Evolutionary conservation across 495 filamentous ascomycete species (phyloP).

Genomic region (Umbilicaria muhlenbergii): DNA sequence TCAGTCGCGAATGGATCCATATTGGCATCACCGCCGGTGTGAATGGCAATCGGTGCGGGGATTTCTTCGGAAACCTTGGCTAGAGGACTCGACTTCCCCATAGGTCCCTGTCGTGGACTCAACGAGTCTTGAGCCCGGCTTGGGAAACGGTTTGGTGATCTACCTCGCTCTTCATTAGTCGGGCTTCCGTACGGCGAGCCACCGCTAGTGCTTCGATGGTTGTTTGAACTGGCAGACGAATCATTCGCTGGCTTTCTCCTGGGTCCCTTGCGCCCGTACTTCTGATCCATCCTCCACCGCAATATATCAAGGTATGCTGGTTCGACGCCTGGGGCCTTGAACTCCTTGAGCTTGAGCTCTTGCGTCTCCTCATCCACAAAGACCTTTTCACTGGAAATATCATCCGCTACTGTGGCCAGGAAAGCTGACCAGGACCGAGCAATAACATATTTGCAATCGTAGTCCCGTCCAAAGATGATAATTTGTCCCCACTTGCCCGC

Average conservation of each 20-base stretch:
- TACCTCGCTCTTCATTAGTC: constrained; percentile 29
- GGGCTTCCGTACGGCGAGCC: constrained; percentile 38
- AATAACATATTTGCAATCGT: constrained; percentile 95
- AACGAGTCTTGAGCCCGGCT: constrained; percentile 23
- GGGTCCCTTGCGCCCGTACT: constrained; percentile 53
- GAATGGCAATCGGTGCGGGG: constrained; percentile 21
- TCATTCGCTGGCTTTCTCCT: constrained; percentile 30
- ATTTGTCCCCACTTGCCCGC: constrained; percentile 89
- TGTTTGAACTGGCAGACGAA: constrained; percentile 19
- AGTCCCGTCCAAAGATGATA: constrained; percentile 92
- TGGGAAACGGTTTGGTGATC: constrained; percentile 38
- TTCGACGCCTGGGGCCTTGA: constrained; percentile 73
- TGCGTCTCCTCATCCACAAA: constrained; percentile 80
- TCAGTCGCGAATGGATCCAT: constrained; percentile 19
- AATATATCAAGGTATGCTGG: constrained; percentile 92
- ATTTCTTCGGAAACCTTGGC: constrained; percentile 37
- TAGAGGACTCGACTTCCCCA: constrained; percentile 36
- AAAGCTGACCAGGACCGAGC: constrained; percentile 86
- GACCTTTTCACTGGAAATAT: constrained; percentile 72
- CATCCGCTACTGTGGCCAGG: constrained; percentile 74
- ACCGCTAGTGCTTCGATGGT: too few relatives aligned
- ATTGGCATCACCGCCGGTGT: constrained; percentile 17
- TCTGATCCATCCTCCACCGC: constrained; percentile 87
- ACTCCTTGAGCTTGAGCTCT: constrained; percentile 84
- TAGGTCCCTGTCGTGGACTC: constrained; percentile 30